Base-by-base conservation (phyloP, 805 yeast genomes). In the Komagataella ulmi region DNA sequence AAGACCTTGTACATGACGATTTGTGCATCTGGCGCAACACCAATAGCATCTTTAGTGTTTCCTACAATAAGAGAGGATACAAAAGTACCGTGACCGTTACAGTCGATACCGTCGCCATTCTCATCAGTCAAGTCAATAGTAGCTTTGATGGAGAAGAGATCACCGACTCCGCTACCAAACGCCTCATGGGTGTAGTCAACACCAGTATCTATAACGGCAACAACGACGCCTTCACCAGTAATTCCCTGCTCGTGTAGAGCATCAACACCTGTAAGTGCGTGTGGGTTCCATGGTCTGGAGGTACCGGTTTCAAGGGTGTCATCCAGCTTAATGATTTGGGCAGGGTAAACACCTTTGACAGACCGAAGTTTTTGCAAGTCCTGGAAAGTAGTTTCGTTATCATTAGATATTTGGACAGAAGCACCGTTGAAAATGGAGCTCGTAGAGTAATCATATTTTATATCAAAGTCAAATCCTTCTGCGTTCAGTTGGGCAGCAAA, bases 81-180 rank as follows among this genome's bases (percentile, higher is more conserved):
- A 50, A 56, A 57, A 3, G 62, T 49, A 30, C 62, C 62, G 49
- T 60, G 62, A 18, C 62, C 62, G 23, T 55, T 49, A 49, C 60
- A 56, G 48, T 59, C 62, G 40, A 23, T 49, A n/a, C 56, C 53
- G 50, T 54, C 51, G 21, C 50, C 53, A 24, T 23, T 50, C 17
- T 49, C 54, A n/a, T 30, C 50, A 3, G 50, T 40, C 40, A 30
- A 12, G 43, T 51, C 56, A 17, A 52, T 30, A 36, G 58, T 59
- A 44, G 53, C 53, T 17, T 49, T 53, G 47, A 60, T 53, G 8
- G 54, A 60, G 17, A 49, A 53, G 36, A 51, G 50, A 5, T 30
- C 43, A 21, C 59, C 58, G 30, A 53, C 44, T 12, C 62, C 58
- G 40, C 61, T 60, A 40, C 60, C 63, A 23, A 59, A 51, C 14